Percentiles rank a stretch among this genome's conserved stretches.
These are phyloP conservation scores for Manihot esculenta DNA, from an alignment of 441 rosid species.

Conservation along the genomic window DNA sequence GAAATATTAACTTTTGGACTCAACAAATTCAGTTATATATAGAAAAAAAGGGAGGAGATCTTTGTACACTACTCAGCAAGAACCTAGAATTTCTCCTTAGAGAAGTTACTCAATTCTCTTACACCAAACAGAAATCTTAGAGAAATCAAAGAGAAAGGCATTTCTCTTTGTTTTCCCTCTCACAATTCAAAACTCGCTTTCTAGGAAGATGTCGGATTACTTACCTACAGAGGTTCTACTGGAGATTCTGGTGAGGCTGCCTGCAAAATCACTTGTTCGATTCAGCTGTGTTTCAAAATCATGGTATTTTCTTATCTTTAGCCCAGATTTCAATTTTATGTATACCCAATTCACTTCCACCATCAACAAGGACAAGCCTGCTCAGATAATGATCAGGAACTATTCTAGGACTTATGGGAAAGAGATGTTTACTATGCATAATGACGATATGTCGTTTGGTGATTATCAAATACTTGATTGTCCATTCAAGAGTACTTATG, in stretches of 20 bases:
- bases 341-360: background rate
- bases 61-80: no score
- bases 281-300: background rate
- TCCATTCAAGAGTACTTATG: background rate
- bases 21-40: no score
- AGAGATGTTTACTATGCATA: background rate
- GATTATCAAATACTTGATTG: background rate
- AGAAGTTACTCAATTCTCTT: no score
- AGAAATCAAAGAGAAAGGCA: no score
- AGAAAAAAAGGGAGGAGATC: no score
- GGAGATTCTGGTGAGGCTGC: background rate
- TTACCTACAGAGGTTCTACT: background rate
- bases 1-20: no score
- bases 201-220: background rate
- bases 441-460: background rate
- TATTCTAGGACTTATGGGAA: background rate
- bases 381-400: background rate
- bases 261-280: background rate
- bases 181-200: background rate
- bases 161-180: no score
- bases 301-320: conserved; percentile 8
- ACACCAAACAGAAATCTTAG: no score
- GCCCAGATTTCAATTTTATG: background rate
- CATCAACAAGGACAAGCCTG: background rate
- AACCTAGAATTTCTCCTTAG: no score